Conservation (phyloP, 805 yeast genomes). For the Ogataea pini region DNA sequence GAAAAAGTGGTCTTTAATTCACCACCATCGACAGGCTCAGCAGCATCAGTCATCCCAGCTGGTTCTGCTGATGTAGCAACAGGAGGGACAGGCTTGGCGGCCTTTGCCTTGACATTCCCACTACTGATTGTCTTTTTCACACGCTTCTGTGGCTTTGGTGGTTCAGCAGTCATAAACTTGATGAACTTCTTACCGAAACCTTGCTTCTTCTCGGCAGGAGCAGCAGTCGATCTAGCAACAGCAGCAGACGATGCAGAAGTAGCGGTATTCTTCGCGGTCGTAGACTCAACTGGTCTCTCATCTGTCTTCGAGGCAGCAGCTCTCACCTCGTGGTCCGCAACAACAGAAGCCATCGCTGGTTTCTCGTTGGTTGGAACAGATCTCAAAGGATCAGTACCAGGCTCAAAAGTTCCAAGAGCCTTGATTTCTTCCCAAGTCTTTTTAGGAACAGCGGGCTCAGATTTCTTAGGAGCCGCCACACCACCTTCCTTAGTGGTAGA, state of each 20-base stretch:
- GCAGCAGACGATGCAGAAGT: constrained; percentile 13
- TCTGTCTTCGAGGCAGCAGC: constrained; percentile 13
- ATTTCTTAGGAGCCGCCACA: constrained; percentile 33
- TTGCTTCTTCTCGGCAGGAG: constrained; percentile 15
- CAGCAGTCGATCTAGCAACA: constrained; percentile 8
- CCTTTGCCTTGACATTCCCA: constrained; percentile 6
- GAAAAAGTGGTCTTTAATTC: constrained; percentile 37
- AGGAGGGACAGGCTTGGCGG: constrained; percentile 10
- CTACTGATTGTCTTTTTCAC: constrained; percentile 14
- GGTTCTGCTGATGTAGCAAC: constrained; percentile 3
- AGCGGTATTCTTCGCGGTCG: constrained; percentile 5
- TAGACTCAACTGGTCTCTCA: constrained; percentile 3
- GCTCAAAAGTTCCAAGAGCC: constrained; percentile 31
- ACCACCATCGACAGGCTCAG: constrained; percentile 15
- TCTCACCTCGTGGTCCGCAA: constrained; percentile 22
- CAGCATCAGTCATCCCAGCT: background rate
- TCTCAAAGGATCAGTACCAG: constrained; percentile 36
- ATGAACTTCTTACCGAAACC: constrained; percentile 26
- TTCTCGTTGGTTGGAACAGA: constrained; percentile 41
- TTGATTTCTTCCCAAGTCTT: constrained; percentile 32
- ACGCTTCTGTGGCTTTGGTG: constrained; percentile 21
- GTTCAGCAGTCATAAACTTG: constrained; percentile 27
- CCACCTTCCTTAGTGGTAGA: constrained; percentile 11
- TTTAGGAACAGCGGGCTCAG: constrained; percentile 24
- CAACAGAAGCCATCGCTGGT: constrained; percentile 37